phyloP scores from a whole-genome alignment of 352 stramenopile species.

The Globisporangium canariense region DNA sequence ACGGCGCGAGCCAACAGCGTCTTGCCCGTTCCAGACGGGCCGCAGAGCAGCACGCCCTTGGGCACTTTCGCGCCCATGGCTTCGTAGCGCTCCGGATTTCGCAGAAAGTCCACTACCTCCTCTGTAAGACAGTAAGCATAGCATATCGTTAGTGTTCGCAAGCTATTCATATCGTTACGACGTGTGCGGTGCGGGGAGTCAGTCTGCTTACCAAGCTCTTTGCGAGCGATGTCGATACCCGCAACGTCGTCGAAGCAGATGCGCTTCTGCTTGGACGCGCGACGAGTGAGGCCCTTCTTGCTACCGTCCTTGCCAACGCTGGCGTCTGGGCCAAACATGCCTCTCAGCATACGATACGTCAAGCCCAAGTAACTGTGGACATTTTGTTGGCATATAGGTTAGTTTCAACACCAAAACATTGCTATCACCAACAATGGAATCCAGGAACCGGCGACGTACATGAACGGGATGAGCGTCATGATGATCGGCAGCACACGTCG shows the following conservation, averaged over 20 bases:
- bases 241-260: conserved; percentile 93
- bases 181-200: not conserved
- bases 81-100: conserved; percentile 89
- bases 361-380: conserved; percentile 67
- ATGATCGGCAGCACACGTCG: conserved; percentile 50
- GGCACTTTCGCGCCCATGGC: conserved; percentile 92
- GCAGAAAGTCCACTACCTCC: conserved; percentile 95
- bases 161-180: not conserved
- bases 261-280: conserved; percentile 26
- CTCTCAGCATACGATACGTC: conserved; percentile 80
- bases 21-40: conserved; percentile 93
- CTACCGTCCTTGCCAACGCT: conserved; percentile 69
- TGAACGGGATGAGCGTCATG: conserved; percentile 70
- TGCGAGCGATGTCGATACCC: conserved; percentile 91
- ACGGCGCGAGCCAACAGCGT: conserved; percentile 92
- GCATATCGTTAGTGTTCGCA: not conserved
- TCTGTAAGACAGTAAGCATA: conserved; percentile 25
- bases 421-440: not conserved
- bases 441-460: conserved; percentile 24
- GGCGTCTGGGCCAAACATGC: conserved; percentile 46
- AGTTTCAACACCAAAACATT: not conserved
- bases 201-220: conserved; percentile 72
- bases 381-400: not conserved
- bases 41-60: conserved; percentile 92
- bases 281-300: conserved; percentile 37